Evolutionary conservation across 2,329 filamentous ascomycete species (phyloP).

Genomic region (Claviceps fusiformis): DNA sequence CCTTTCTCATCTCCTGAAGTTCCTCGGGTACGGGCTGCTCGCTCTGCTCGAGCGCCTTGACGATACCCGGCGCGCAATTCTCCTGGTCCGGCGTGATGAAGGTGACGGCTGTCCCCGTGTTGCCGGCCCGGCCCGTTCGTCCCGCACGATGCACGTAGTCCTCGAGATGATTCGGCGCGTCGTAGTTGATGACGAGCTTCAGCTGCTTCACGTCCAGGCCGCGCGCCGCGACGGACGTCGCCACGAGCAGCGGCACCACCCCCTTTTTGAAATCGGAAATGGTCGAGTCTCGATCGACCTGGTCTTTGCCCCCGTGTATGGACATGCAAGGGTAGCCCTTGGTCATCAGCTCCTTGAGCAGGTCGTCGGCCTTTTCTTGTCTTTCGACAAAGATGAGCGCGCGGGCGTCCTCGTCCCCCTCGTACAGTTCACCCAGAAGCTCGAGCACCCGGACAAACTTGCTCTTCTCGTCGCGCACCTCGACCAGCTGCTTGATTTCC

Average conservation of each 20-base stretch:
- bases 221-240: slow-evolving; percentile 88
- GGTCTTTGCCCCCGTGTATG: slow-evolving; percentile 87
- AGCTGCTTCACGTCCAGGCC: slow-evolving; percentile 93
- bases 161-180: slow-evolving; percentile 85
- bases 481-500: slow-evolving; percentile 88
- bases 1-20: slow-evolving; percentile 50
- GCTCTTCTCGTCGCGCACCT: slow-evolving; percentile 65
- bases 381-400: slow-evolving; percentile 85
- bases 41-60: slow-evolving; percentile 85
- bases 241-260: slow-evolving; percentile 77
- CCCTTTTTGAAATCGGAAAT: slow-evolving; percentile 91
- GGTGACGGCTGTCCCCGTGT: slow-evolving; percentile 87
- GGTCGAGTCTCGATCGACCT: slow-evolving; percentile 82
- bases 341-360: slow-evolving; percentile 63
- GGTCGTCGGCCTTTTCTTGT: slow-evolving; percentile 76
- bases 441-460: slow-evolving; percentile 80
- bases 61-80: slow-evolving; percentile 75
- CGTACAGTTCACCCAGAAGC: slow-evolving; percentile 75
- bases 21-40: slow-evolving; percentile 67
- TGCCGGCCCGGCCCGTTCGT: slow-evolving; percentile 85
- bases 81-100: slow-evolving; percentile 89
- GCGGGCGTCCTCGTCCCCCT: slow-evolving; percentile 77
- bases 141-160: slow-evolving; percentile 94
- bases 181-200: slow-evolving; percentile 91
- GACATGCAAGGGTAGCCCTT: slow-evolving; percentile 88